Evolutionary conservation across 805 yeast genomes (phyloP), one percentile per base, ranked within the genome.

Genomic region (Candida maris): DNA sequence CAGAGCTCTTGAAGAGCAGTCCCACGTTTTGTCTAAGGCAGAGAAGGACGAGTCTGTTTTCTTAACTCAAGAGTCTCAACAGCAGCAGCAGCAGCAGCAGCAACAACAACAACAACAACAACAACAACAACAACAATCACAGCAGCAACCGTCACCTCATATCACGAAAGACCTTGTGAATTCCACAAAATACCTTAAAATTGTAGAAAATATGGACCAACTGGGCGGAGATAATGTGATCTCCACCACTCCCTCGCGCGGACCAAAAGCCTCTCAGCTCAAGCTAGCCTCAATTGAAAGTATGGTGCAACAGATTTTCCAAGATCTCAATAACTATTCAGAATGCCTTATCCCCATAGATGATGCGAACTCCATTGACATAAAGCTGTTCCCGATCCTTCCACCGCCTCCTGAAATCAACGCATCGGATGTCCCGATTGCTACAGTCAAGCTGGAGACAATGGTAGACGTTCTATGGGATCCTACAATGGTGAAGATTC

Each of bases 331-430:
- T 62, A 87, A 85, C 56, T 94, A 89, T 62, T 86, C 96, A 0
- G 99, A 93, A 59, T 93, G 99, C 61, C 75, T 88, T 57, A 91
- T 93, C 20, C 96, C 97, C 0, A 77, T 93, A 22, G 96, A 91
- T 53, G 80, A 79, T 17, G 81, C 95, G 20, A 93, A 85, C 55
- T 81, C 93, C 3, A 83, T 93, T 19, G 96, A 93, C 60, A 87
- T 94, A 53, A 93, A 94, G 55, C 65, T 93, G n/a, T 85, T 93
- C 51, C 97, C 97, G 0, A 67, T 85, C n/a, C 65, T 83, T 23
- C 82, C 84, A 9, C 85, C 89, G 2, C 96, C 91, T 1, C 81
- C 89, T 0, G 75, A 75, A 32, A 65, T 93, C 16, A 70, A 79
- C 33, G 77, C 94, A 0, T 85, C 70, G 49, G 95, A 91, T 57